Base-by-base conservation (phyloP, 1,284 basidiomycete genomes). In the Porphyrellus sp. region DNA sequence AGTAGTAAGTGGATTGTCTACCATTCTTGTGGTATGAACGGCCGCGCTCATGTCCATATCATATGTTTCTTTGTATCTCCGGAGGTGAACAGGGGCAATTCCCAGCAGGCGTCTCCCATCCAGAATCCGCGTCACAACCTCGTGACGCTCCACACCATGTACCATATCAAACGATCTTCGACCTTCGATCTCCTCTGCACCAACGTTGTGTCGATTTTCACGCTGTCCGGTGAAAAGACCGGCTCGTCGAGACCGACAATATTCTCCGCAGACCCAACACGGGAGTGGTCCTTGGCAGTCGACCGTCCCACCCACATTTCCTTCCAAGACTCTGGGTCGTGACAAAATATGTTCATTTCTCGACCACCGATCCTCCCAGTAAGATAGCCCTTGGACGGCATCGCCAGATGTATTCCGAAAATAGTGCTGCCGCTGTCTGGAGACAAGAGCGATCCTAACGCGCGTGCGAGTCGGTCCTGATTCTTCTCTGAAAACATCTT, bases 401-500 rank as follows among this genome's bases (percentile, higher is more conserved):
- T 8, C 3, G 47, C 57, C 8, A 62, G 38, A 39, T 75, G 73
- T 33, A 52, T 46, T 5, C 74, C 74, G 50, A 74, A 70, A 49
- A 75, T 65, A 33, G 73, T 53, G 12, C 72, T 73, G 18, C 72
- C 74, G 1, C 71, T 68, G 41, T 65, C 58, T 1, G 72, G 63
- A 11, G 69, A 70, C 35, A 77, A 65, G 11, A 76, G 64, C 4
- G 64, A 59, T 4, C 66, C 72, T 51, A 76, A 49, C 1, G 63
- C 57, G 21, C 59, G 63, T 7, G 71, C 74, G 42, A 76, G 59
- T 44, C 63, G 53, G 23, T 55, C 34, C 53, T 77, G 76, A 21
- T 67, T 46, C 35, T 62, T 63, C 55, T 75, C 70, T 46, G 66
- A 59, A 61, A 77, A 77, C 37, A 77, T 65, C 63, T 77, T 51